A percentile compares a stretch with the other conserved stretches of the same genome.
phyloP scores from a whole-genome alignment of 495 filamentous ascomycete species.

The Cudoniella acicularis region DNA sequence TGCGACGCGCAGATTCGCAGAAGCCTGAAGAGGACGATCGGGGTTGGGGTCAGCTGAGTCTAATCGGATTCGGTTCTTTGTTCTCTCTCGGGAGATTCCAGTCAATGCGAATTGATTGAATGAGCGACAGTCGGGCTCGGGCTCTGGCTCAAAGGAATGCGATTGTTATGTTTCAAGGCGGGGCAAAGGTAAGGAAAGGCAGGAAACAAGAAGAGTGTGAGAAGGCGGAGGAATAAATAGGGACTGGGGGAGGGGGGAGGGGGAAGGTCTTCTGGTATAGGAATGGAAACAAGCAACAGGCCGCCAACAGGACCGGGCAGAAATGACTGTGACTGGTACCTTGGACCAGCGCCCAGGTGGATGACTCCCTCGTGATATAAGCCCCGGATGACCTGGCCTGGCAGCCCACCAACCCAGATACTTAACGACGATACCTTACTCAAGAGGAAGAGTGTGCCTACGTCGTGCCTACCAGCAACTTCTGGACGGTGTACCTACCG shows the following conservation, averaged over 20 bases:
- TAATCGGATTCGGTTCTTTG: constrained; percentile 23
- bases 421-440: background rate
- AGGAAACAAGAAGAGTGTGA: constrained; percentile 24
- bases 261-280: background rate
- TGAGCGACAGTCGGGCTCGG: constrained; percentile 1
- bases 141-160: constrained; percentile 7
- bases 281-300: background rate
- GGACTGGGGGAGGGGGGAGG: background rate
- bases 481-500: background rate
- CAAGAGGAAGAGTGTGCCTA: background rate
- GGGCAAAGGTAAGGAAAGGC: constrained; percentile 1
- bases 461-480: background rate
- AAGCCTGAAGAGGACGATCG: background rate
- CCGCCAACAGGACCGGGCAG: background rate
- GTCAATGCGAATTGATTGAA: constrained; percentile 23
- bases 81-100: constrained; percentile 17
- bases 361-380: constrained; percentile 27
- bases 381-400: constrained; percentile 19
- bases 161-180: background rate
- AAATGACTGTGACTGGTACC: constrained; percentile 14
- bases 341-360: constrained; percentile 3
- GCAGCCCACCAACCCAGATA: background rate
- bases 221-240: constrained; percentile 20
- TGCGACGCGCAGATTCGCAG: background rate
- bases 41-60: constrained; percentile 21